Evolutionary conservation across 139 green algal species (phyloP).

Genomic region (Coelastrella sp.): DNA sequence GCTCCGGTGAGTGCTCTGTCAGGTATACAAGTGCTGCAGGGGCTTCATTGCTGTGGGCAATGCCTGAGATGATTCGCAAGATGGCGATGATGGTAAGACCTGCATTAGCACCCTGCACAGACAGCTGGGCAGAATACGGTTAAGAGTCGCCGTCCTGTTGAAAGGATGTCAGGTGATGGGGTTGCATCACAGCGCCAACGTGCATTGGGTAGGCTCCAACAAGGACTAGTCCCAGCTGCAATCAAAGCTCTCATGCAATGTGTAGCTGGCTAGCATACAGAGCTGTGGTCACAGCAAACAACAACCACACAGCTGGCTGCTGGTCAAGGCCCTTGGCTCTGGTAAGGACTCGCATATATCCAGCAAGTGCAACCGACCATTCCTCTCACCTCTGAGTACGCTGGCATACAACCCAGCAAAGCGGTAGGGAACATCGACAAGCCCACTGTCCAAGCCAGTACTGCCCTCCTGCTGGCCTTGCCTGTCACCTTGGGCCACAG

Average conservation of each 20-base stretch:
- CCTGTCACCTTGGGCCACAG: conserved; percentile 27
- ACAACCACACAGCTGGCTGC: too few relatives aligned
- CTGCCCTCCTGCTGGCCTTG: background rate
- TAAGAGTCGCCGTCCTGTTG: too few relatives aligned
- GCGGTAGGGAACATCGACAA: conserved; percentile 27
- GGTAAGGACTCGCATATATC: too few relatives aligned
- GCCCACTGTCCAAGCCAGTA: conserved; percentile 18
- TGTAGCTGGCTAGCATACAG: background rate
- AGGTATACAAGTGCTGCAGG: conserved; percentile 18
- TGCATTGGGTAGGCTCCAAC: too few relatives aligned
- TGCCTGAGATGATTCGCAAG: conserved; percentile 23
- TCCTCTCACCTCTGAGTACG: conserved; percentile 33
- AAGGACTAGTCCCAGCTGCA: background rate
- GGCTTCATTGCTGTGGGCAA: background rate
- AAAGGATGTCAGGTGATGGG: too few relatives aligned
- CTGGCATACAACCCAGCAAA: conserved; percentile 38
- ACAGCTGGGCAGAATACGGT: too few relatives aligned
- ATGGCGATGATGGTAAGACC: conserved; percentile 9
- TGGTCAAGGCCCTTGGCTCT: too few relatives aligned
- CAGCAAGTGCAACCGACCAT: background rate
- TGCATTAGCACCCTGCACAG: conserved; percentile 16
- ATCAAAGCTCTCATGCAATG: background rate
- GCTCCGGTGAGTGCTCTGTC: conserved; percentile 20
- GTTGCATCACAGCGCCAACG: too few relatives aligned
- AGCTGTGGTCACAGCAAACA: background rate